phyloP scores from a whole-genome alignment of 2,329 filamentous ascomycete species.

The Aspergillus cejpii region DNA sequence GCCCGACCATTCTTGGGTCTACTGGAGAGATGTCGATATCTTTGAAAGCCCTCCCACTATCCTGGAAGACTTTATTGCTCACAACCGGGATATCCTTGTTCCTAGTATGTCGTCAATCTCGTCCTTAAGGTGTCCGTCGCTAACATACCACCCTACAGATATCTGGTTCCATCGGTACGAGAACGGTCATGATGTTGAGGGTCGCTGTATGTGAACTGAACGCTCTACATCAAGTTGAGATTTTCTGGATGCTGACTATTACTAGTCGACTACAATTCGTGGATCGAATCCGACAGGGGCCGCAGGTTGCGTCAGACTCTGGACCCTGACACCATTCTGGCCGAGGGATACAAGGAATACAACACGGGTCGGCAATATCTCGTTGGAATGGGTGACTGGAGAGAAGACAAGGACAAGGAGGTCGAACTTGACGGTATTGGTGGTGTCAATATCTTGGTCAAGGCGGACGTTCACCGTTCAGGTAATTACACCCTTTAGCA shows the following conservation, averaged over 20 bases:
- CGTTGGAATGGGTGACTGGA: constrained; percentile 86
- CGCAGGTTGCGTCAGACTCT: constrained; percentile 66
- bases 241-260: constrained; percentile 17
- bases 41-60: constrained; percentile 81
- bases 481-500: constrained; percentile 47
- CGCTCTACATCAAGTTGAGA: neutral
- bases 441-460: constrained; percentile 94
- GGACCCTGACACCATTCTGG: constrained; percentile 73
- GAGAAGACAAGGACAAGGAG: constrained; percentile 84
- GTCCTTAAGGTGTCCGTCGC: constrained; percentile 1
- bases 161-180: constrained; percentile 56
- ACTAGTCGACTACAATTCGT: constrained; percentile 95
- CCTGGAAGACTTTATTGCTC: constrained; percentile 89
- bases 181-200: constrained; percentile 79
- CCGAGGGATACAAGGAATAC: constrained; percentile 92
- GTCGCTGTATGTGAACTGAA: constrained; percentile 70
- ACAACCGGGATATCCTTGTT: constrained; percentile 86
- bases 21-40: constrained; percentile 97
- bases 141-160: constrained; percentile 49
- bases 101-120: constrained; percentile 62
- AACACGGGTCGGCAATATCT: constrained; percentile 86
- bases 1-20: constrained; percentile 95
- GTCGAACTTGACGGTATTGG: constrained; percentile 91
- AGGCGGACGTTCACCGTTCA: constrained; percentile 93
- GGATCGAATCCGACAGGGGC: constrained; percentile 86